Evolutionary conservation across 129 eudicot species (phyloP), one percentile per base, ranked within the genome.

Genomic region (Arctium lappa): DNA sequence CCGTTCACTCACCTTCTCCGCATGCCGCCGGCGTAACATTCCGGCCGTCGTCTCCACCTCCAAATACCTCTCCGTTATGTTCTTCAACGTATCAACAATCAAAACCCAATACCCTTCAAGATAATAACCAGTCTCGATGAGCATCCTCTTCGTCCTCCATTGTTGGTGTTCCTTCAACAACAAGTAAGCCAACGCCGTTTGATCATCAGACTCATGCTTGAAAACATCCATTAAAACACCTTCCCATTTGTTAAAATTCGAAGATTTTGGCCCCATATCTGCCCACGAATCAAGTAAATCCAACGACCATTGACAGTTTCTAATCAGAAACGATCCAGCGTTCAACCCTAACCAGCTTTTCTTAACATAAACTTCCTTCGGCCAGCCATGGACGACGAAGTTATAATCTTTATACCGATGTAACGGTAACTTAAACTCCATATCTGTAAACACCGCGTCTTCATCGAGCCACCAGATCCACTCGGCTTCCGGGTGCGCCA

Each of bases 261-360:
- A 48, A 0, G 90, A 60, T 0, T 79, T 78, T 4, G 97, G 94
- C 38, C 94, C 93, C 91, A 93, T 91, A 66, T 86, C 83, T 27
- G 90, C 91, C 97, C 97, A 93, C 38, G 56, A 32, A 4, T 89
- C 92, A 86, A 91, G 50, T 32, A 93, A 90, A 39, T 91, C 97
- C 70, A 93, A 40, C 15, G 96, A 86, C 97, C 97, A 93, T 69
- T 93, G 97, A 69, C 93, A 91, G 46, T 93, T 93, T 5, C 97
- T 12, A 7, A 93, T 91, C 80, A 93, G 46, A 48, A 93, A 93
- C 0, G 92, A 93, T 1, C 97, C 97, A 8, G 95, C 95, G 69
- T 93, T 93, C 75, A 93, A 74, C 78, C 95, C 87, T 8, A 89
- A 76, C 97, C 97, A 93, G 80, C 93, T 93, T 74, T 84, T 89